Percentiles rank a stretch among this genome's conserved stretches.
These are phyloP conservation scores for Solanum tacnaense DNA, from an alignment of 257 asterid genomes.

Conservation along the genomic window DNA sequence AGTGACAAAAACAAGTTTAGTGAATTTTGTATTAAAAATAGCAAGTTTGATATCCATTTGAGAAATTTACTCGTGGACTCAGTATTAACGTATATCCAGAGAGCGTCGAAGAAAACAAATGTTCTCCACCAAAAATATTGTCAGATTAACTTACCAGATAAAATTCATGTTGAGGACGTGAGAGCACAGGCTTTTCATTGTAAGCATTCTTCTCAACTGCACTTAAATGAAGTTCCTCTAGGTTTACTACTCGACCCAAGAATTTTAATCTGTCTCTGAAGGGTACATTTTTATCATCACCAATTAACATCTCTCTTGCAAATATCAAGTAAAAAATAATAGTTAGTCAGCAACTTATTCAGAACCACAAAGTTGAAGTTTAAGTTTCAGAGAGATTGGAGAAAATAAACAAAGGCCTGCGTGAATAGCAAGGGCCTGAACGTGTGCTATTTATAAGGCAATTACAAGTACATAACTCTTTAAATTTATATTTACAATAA, in stretches of 20 bases:
- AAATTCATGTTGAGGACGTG: slow-evolving; percentile 5
- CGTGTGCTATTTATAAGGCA: too few species aligned
- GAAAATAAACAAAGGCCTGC: too few species aligned
- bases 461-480: too few species aligned
- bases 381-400: too few species aligned
- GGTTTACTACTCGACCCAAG: background rate
- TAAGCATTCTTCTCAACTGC: background rate
- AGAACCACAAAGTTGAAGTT: background rate
- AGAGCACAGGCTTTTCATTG: background rate
- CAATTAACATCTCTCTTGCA: slow-evolving; percentile 42
- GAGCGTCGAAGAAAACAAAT: background rate
- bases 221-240: slow-evolving; percentile 6
- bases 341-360: background rate
- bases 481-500: too few species aligned
- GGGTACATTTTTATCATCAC: background rate
- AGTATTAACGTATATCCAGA: background rate
- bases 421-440: too few species aligned
- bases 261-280: slow-evolving; percentile 2
- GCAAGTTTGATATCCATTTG: background rate
- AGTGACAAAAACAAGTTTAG: background rate
- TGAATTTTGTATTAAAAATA: background rate
- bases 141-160: background rate
- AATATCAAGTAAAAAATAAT: background rate
- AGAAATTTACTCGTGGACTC: background rate
- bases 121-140: background rate